Base-by-base conservation (phyloP, 768 basidiomycete species). In the Russula virescens region DNA sequence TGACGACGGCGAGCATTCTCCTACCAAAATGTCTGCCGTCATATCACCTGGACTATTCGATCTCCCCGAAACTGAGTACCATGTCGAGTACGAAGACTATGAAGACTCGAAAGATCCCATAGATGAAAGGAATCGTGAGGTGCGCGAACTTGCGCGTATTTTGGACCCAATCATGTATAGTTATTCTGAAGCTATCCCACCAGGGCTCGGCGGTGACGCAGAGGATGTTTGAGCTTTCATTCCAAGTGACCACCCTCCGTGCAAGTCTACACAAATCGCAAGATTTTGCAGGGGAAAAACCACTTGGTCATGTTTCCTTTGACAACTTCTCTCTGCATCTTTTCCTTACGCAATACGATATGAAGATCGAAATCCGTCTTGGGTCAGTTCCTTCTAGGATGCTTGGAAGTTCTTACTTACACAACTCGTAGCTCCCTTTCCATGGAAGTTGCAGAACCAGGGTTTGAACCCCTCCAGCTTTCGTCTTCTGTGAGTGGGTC, bases 361-460 rank as follows among this genome's bases (percentile, higher is more conserved):
- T 98, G 85, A 83, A 81, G 50, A 91, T 97, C 31, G 86, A 89
- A 68, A 78, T 98, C 48, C 85, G 83, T 65, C 81, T 98, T 48
- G 83, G 85, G 86, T 92, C 69, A 59, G 77, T 60, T 35, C 19
- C 21, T 25, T 26, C 26, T n/a, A 5, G 14, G 38, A 7, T 49
- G 2, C n/a, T 63, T 68, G 68, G 71, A 13, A 8, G 5, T 38
- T 35, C 5, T 2, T 6, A 61, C 50, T 68, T 23, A 70, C 52
- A 16, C 51, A 16, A 31, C 25, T 38, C 25, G 4, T 68, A 92
- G 90, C 62, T 86, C 91, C 16, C 75, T 98, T 55, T 81, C 84
- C 13, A 85, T 95, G 83, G 81, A 83, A 65, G 80, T 94, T 66
- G 77, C 86, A 23, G 87, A 89, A 64, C 76, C 79, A 2, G 78